phyloP scores from a whole-genome alignment of 2,329 filamentous ascomycete species.

The Tolypocladium cylindrosporum region DNA sequence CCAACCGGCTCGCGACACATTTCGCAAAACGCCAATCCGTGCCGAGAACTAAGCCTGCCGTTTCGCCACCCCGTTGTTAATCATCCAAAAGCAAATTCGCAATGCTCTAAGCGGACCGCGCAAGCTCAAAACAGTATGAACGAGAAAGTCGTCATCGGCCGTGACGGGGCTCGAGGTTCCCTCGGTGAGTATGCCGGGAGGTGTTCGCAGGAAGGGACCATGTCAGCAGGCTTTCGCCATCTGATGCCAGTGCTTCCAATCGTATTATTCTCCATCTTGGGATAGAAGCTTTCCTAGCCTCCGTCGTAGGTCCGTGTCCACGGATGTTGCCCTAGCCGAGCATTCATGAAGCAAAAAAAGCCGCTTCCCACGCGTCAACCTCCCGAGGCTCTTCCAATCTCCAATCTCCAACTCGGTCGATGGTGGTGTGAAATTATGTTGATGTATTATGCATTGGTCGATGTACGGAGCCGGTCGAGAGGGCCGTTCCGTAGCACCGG shows the following conservation, averaged over 20 bases:
- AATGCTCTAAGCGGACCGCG: neutral
- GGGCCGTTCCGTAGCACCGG: neutral
- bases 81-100: neutral
- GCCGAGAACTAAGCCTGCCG: neutral
- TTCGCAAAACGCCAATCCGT: neutral
- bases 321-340: neutral
- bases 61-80: neutral
- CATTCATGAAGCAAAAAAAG: neutral
- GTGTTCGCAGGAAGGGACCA: neutral
- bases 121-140: neutral
- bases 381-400: neutral
- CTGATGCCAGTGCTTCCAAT: neutral
- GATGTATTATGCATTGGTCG: neutral
- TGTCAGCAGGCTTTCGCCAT: neutral
- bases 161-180: neutral
- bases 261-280: neutral
- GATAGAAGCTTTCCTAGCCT: neutral
- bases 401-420: neutral
- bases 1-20: neutral
- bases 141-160: neutral
- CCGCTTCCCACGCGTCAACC: neutral
- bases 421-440: neutral
- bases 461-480: neutral
- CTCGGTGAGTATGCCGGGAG: neutral
- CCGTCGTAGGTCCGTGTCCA: neutral